Evolutionary conservation across 306 rosid genomes (phyloP).

Genomic region (Trifolium subterraneum): DNA sequence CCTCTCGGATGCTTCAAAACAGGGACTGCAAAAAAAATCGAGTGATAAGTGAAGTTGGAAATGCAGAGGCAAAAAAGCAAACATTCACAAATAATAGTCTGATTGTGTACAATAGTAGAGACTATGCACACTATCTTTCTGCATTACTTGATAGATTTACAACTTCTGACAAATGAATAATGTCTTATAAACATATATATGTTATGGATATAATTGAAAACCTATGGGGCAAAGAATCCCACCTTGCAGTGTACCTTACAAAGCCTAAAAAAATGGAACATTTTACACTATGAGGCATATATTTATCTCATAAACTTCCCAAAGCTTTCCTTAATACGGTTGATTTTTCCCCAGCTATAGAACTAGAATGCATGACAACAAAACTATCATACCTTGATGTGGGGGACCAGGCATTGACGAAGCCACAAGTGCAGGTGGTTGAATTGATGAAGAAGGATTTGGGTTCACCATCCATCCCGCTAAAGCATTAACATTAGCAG

Average conservation of each 20-base stretch:
- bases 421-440: constrained; percentile 44
- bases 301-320: constrained; percentile 7
- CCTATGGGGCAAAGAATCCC: background rate
- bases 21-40: constrained; percentile 48
- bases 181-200: background rate
- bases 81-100: background rate
- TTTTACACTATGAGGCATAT: background rate
- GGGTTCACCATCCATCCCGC: constrained; percentile 63
- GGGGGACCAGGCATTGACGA: constrained; percentile 53
- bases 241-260: background rate
- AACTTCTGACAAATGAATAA: background rate
- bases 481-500: constrained; percentile 54
- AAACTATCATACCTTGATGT: constrained; percentile 58
- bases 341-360: background rate
- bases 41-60: constrained; percentile 24
- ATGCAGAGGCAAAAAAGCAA: constrained; percentile 18
- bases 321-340: constrained; percentile 3
- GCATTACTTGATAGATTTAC: background rate
- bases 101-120: background rate
- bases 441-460: constrained; percentile 56
- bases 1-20: constrained; percentile 62
- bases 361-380: constrained; percentile 27
- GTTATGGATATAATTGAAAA: constrained; percentile 4
- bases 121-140: constrained; percentile 24
- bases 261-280: background rate